Base-by-base conservation (phyloP, 345 rosid genomes). In the Brassica rapa region DNA sequence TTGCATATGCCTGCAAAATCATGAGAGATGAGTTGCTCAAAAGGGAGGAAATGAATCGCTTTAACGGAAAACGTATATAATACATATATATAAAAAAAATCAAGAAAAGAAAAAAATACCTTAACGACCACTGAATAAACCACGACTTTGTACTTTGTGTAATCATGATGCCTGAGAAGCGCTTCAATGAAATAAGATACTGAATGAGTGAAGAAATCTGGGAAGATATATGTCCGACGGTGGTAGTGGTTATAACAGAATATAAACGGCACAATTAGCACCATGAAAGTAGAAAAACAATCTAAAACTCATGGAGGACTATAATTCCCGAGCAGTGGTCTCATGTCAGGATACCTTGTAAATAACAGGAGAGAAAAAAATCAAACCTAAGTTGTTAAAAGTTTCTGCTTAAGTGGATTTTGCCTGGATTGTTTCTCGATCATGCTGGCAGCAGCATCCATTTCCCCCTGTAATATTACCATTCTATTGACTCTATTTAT, bases 381-480 rank as follows among this genome's bases (percentile, higher is more conserved):
- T 33, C 76, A 74, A 56, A 95, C 99, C 99, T 86, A 95, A 82
- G 81, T 95, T 95, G 71, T 93, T 95, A 77, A 93, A 95, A 73
- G 99, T 25, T 84, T 95, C 99, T 39, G 98, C 93, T 70, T 95
- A 95, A 0, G 99, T 90, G 4, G 99, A 96, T 85, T 91, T 95
- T 56, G 97, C 98, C 73, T 85, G 77, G 80, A 95, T 95, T 75
- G 99, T 98, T 95, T 93, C 86, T 95, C 94, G 70, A 95, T 95
- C 98, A 93, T 95, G 87, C 86, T 85, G 76, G 98, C 98, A 64
- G 99, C 99, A 43, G 94, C 92, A 86, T 95, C 99, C 98, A 95
- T 93, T 90, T 93, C 93, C 57, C 99, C 99, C 99, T 93, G 88
- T 68, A 70, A 39, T 72, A 80, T 32, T 39, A 9, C 24, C 16